phyloP scores from a whole-genome alignment of 2,329 filamentous ascomycete species.

The Fusarium sp. region DNA sequence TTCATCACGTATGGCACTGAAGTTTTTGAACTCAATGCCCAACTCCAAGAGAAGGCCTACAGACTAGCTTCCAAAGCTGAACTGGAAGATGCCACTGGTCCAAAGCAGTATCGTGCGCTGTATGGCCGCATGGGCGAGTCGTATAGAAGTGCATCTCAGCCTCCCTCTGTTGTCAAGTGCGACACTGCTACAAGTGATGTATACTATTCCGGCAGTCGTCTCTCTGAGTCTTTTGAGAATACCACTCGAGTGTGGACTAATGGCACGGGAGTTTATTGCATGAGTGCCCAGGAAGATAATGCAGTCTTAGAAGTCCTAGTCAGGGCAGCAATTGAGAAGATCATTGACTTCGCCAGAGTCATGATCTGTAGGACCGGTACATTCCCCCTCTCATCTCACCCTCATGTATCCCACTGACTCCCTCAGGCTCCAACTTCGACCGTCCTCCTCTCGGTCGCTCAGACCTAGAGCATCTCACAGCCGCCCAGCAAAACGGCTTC shows the following conservation, averaged over 20 bases:
- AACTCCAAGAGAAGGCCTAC: constrained; percentile 66
- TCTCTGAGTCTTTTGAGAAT: constrained; percentile 74
- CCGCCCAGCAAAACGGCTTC: constrained; percentile 72
- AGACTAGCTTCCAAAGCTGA: constrained; percentile 62
- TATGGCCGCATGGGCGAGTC: constrained; percentile 59
- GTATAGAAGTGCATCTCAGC: constrained; percentile 57
- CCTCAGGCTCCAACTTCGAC: constrained; percentile 74
- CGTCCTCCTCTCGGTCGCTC: constrained; percentile 70
- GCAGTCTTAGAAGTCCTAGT: constrained; percentile 75
- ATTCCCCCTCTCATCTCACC: rapidly evolving
- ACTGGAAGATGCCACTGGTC: constrained; percentile 63
- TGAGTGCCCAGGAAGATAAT: constrained; percentile 79
- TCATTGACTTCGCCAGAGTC: constrained; percentile 74
- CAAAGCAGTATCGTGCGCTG: constrained; percentile 64
- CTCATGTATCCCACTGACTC: background rate
- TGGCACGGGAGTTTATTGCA: constrained; percentile 75
- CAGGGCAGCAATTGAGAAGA: constrained; percentile 65
- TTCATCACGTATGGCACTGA: constrained; percentile 73
- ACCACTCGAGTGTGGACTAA: constrained; percentile 74
- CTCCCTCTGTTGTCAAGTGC: constrained; percentile 71
- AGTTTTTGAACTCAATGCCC: constrained; percentile 74
- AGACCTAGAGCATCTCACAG: constrained; percentile 69
- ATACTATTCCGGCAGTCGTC: constrained; percentile 73
- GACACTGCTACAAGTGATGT: constrained; percentile 78
- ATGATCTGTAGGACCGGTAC: constrained; percentile 74